Base-by-base conservation (phyloP, 225 moss, liverwort and hornwort species). In the Antitrichia curtipendula region DNA sequence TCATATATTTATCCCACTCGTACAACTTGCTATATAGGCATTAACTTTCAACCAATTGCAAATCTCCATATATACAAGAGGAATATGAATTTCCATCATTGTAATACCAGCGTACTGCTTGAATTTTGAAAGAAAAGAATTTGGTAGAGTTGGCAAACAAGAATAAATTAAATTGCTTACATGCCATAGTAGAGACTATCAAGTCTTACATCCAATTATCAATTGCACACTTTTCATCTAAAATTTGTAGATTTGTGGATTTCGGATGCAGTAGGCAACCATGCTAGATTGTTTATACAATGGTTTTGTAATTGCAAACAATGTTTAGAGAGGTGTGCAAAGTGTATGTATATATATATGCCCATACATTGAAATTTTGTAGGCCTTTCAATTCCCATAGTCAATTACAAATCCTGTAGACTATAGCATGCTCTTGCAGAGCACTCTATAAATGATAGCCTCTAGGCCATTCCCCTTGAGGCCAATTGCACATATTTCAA, bases 381-480 rank as follows among this genome's bases (percentile, higher is more conserved):
- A 28, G 17, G 28, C 45, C 28, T 45, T 72, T 45, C 24, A 72
- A 45, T 45, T 72, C 3, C 28, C 3, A 72, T 29, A 10, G 2
- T 45, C 17, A 45, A 10, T 72, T 6, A 45, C 29, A 17, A 45
- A 24, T 69, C 13, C 2, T 2, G 0, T 2, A 68, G 1, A 12
- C 3, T 8, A 7, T 40, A 40, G 7, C 1, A 0, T 4, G 10
- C 12, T 4, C 4, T 4, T 0, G 1, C 0, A 23, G 2, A 38
- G 13, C 23, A 38, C 14, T n/a, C 2, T 1, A 23, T 2, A 22
- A 3, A 68, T 38, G 38, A 13, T 22, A 68, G 7, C 38, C 68
- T 68, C 3, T 0, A 9, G 45, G 45, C 45, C 45, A 45, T 45
- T 45, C 45, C 45, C 45, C 9, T 45, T 7, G 45, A 45, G 47